Conservation (phyloP, 2,329 filamentous ascomycete genomes). For the Orbilia brochopaga region DNA sequence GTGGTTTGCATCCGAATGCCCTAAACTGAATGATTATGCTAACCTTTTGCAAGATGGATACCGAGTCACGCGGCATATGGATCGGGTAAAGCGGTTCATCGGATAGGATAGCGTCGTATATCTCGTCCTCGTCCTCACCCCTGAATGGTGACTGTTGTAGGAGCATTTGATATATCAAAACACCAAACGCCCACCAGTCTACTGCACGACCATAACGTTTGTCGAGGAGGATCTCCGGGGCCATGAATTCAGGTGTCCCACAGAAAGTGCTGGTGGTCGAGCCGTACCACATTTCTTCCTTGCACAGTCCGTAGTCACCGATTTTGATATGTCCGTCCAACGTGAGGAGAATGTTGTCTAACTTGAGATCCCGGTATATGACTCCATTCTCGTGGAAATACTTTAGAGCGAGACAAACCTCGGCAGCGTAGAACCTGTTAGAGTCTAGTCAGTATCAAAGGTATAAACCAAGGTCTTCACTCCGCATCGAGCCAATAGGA, state of each 20-base stretch:
- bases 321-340: conserved; percentile 98
- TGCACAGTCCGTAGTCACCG: conserved; percentile 97
- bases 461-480: conserved; percentile 27
- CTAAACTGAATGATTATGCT: not conserved
- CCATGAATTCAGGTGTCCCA: conserved; percentile 99
- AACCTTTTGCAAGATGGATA: conserved; percentile 90
- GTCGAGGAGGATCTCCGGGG: conserved; percentile 80
- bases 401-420: conserved; percentile 95
- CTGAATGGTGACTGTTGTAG: conserved; percentile 98
- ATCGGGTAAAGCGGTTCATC: conserved; percentile 98
- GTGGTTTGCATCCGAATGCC: too few relatives aligned
- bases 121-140: conserved; percentile 98
- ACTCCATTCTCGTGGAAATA: conserved; percentile 99
- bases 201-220: conserved; percentile 98
- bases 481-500: not conserved
- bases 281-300: conserved; percentile 99
- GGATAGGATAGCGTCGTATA: conserved; percentile 96
- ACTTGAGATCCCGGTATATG: conserved; percentile 84
- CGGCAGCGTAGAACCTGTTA: conserved; percentile 87
- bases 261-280: conserved; percentile 98
- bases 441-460: conserved; percentile 47
- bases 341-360: conserved; percentile 89
- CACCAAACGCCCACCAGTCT: conserved; percentile 99
- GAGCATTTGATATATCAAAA: conserved; percentile 99
- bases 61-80: conserved; percentile 96